Base-by-base conservation (phyloP, 2,329 filamentous ascomycete species). In the Penicillium sp. region DNA sequence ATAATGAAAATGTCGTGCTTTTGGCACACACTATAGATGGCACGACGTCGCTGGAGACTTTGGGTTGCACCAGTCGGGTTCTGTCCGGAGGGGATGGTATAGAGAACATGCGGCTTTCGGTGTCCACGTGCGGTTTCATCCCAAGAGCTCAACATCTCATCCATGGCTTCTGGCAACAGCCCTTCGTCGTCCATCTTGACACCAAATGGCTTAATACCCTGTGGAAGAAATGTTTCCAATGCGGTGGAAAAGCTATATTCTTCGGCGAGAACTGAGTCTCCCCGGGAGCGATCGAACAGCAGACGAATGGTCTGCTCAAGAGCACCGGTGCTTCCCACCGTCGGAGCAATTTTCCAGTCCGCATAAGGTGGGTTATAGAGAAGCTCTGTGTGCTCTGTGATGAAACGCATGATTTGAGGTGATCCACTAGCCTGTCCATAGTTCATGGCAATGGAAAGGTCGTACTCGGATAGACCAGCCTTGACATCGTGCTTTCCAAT, bases 351-450 rank as follows among this genome's bases (percentile, higher is more conserved):
- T 54, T 82, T 79, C 92, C 92, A 96, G 76, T 96, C 29, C 3
- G 38, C 24, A 16, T 56, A 96, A 0, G 88, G 89, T 10, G 91
- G 90, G 53, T 83, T 79, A 71, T 88, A 88, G n/a, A 93, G 83
- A 48, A 96, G 83, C 68, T 96, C 90, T 0, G 90, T 92, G 74
- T 96, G 92, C 77, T 96, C 92, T 0, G 90, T 92, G 50, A 96
- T 79, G 77, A 88, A 96, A 54, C 91, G 85, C 58, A 95, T 77
- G 71, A 96, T 80, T 75, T 95, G 92, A 4, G 89, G 87, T 2
- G 89, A 85, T 6, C 92, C 92, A 18, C 85, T 84, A 7, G 89
- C 86, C 73, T 94, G 89, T 29, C 88, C 88, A 71, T 96, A 96
- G 75, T 96, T 95, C 70, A 95, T 84, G 0, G 88, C 89, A 50